phyloP scores from a whole-genome alignment of 2,329 filamentous ascomycete species.

The Albifimbria verrucaria region DNA sequence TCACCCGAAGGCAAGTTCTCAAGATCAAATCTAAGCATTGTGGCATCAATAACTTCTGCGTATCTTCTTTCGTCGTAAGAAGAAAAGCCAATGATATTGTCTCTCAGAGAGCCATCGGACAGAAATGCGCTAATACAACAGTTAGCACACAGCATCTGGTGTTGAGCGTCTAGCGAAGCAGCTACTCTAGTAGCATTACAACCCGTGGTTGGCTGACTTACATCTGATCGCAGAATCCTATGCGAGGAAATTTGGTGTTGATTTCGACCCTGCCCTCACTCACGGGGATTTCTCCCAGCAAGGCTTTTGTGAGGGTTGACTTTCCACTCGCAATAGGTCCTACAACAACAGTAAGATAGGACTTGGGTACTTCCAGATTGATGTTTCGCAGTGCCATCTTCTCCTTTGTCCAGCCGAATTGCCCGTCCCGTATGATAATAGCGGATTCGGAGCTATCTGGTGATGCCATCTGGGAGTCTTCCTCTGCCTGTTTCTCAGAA shows the following conservation, averaged over 20 bases:
- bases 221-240: slow-evolving; percentile 30
- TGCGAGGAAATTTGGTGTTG: slow-evolving; percentile 10
- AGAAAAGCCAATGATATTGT: slow-evolving; percentile 19
- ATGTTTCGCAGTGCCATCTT: slow-evolving; percentile 1
- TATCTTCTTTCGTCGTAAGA: slow-evolving; percentile 15
- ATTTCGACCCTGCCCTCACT: slow-evolving; percentile 13
- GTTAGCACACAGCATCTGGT: no score
- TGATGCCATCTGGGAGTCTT: no score
- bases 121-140: slow-evolving; percentile 14
- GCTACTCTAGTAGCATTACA: no score
- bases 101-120: slow-evolving; percentile 16
- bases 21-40: slow-evolving; percentile 52
- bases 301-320: slow-evolving; percentile 33
- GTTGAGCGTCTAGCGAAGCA: no score
- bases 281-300: slow-evolving; percentile 26
- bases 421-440: slow-evolving; percentile 2
- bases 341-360: slow-evolving; percentile 25
- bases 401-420: slow-evolving; percentile 7
- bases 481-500: background rate
- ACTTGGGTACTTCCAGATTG: slow-evolving; percentile 4
- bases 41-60: slow-evolving; percentile 15
- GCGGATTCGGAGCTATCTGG: background rate
- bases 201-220: slow-evolving; percentile 16
- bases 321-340: slow-evolving; percentile 35
- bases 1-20: slow-evolving; percentile 83